These are phyloP conservation scores for Urostyla sp. DNA, from an alignment of 73 alveolate species.

Conservation along the genomic window DNA sequence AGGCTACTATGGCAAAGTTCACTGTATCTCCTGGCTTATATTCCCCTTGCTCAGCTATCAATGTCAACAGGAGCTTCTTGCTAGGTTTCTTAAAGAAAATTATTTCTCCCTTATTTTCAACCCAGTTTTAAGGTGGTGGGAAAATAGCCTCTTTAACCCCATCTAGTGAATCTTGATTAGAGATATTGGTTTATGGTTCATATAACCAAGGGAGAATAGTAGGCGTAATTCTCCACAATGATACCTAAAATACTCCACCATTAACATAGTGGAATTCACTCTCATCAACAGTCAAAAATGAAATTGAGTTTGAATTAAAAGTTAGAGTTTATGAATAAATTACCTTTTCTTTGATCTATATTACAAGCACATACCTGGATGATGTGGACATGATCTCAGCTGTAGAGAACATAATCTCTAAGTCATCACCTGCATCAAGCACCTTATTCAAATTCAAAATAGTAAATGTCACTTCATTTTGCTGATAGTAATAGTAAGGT, in stretches of 20 bases:
- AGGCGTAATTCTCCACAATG: background rate
- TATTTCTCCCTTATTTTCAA: conserved; percentile 11
- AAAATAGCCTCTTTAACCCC: conserved; percentile 46
- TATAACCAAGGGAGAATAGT: no score
- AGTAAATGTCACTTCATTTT: background rate
- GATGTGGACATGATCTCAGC: background rate
- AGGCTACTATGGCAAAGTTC: no score
- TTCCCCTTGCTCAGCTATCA: background rate
- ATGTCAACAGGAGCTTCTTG: background rate
- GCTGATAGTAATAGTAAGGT: background rate
- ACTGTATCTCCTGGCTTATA: conserved; percentile 45
- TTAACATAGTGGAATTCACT: background rate
- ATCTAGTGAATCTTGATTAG: background rate
- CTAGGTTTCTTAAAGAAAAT: conserved; percentile 7
- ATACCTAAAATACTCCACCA: background rate
- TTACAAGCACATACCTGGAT: background rate
- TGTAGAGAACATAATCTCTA: background rate
- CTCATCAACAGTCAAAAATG: background rate
- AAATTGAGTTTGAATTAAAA: background rate
- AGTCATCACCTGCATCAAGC: background rate
- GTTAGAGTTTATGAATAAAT: background rate
- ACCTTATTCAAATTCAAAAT: background rate
- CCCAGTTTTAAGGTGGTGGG: conserved; percentile 10
- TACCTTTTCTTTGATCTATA: background rate
- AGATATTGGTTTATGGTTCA: no score